Evolutionary conservation across 805 yeast species (phyloP), one percentile per base, ranked within the genome.

Genomic region (Citeromyces matritensis): DNA sequence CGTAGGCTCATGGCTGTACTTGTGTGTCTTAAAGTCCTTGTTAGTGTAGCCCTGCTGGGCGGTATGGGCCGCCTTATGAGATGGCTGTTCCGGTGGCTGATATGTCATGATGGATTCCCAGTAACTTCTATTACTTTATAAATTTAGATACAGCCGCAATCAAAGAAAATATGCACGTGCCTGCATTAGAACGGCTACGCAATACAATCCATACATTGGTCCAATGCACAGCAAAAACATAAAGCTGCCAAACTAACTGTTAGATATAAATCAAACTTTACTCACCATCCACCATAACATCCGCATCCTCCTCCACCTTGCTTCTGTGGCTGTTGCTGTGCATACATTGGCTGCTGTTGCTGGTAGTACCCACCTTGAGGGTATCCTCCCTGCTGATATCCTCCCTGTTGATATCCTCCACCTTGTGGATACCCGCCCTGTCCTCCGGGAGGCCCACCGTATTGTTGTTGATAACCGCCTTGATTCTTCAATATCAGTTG

Each of bases 301-400:
- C 55, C 49, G 31, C 43, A 43, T 9, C 41, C 39, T 8, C 36
- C 21, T 15, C 34, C 31, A 19, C 19, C 33, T 30, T 36, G 39
- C 21, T 37, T 42, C 3, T 45, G 53, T 15, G 29, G 21, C 11
- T 41, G 45, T 27, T 37, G 39, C 33, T 51, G 56, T 37, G 17
- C 29, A 26, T 52, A 52, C 34, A 49, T 43, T 10, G 57, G 57
- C 34, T 52, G 57, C 14, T 42, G 57, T 34, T 49, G 56, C 35
- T 49, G 57, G 39, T 49, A 48, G 45, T 48, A 41, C 28, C 42
- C 41, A 34, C 37, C 44, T 15, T 51, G 53, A 32, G 42, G 50
- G 15, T 48, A 48, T 15, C 50, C 49, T 32, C 43, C 45, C 35
- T 46, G 49, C 38, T 42, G 42, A 41, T 46, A 44, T 15, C 50